Conservation (phyloP, 169 alveolate species). For the Theileria orientalis region DNA sequence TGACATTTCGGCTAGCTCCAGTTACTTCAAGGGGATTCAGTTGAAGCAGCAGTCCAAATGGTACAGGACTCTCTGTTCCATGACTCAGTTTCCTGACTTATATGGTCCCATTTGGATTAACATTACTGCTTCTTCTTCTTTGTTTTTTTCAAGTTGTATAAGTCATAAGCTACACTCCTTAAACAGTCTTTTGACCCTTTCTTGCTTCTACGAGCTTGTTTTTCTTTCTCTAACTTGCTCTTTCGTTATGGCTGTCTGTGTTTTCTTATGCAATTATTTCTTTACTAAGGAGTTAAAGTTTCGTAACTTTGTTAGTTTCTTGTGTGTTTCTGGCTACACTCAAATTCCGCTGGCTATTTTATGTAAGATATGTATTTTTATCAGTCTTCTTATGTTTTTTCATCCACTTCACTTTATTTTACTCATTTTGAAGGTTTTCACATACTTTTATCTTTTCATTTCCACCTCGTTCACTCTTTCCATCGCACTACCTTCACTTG, state of each 20-base stretch:
- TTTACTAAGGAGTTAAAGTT: not conserved
- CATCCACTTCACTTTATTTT: slow-evolving; percentile 1
- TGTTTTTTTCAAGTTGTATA: slow-evolving; percentile 21
- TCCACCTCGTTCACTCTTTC: slow-evolving; percentile 17
- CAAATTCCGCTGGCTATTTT: slow-evolving; percentile 45
- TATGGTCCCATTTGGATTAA: slow-evolving; percentile 57
- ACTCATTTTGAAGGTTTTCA: not conserved
- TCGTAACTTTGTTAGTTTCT: not conserved
- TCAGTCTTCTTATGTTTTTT: slow-evolving; percentile 3
- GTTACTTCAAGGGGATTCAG: not conserved
- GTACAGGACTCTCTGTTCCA: slow-evolving; percentile 23
- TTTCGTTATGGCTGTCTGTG: slow-evolving; percentile 26
- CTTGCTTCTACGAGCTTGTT: not conserved
- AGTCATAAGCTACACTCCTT: not conserved
- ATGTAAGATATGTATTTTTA: slow-evolving; percentile 12
- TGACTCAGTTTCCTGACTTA: slow-evolving; percentile 41
- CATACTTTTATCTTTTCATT: slow-evolving; percentile 17
- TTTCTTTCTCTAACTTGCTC: slow-evolving; percentile 23
- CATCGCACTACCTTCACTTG: slow-evolving; percentile 10
- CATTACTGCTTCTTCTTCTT: slow-evolving; percentile 20
- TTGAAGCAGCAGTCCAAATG: not conserved
- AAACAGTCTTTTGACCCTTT: slow-evolving; percentile 9
- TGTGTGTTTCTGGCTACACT: slow-evolving; percentile 41
- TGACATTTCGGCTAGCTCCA: too few species aligned
- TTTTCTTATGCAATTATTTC: not conserved